A percentile compares a stretch with the other conserved stretches of the same genome.
Conservation (phyloP, 805 yeast species). For the Blastobotrys robertii region DNA sequence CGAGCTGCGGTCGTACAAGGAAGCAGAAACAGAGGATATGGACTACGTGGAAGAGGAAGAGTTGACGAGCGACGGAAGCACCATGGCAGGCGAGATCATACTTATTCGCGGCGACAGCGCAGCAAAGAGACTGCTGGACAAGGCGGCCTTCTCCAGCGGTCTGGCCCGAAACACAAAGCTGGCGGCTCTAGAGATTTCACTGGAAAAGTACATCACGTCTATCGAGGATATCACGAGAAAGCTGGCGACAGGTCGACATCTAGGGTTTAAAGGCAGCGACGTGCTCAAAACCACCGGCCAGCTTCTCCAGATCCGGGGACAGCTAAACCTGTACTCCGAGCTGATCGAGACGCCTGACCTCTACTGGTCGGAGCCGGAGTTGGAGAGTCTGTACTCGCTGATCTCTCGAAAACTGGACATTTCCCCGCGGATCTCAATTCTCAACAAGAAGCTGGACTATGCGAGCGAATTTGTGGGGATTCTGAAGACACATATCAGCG, state of each 20-base stretch:
- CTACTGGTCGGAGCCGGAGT: constrained; percentile 85
- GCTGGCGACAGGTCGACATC: constrained; percentile 48
- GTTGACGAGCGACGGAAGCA: constrained; percentile 20
- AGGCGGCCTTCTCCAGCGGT: constrained; percentile 84
- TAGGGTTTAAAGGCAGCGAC: constrained; percentile 40
- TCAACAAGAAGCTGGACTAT: constrained; percentile 81
- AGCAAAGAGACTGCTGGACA: constrained; percentile 52
- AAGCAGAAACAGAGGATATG: constrained; percentile 74
- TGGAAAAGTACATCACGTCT: constrained; percentile 57
- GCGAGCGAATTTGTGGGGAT: constrained; percentile 84
- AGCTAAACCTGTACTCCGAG: constrained; percentile 76
- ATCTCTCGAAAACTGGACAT: constrained; percentile 69
- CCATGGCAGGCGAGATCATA: constrained; percentile 61
- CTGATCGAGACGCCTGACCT: constrained; percentile 86
- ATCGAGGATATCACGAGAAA: constrained; percentile 58
- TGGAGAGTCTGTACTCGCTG: constrained; percentile 65
- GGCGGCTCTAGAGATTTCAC: constrained; percentile 63
- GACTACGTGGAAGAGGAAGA: constrained; percentile 50
- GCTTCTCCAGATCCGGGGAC: constrained; percentile 67
- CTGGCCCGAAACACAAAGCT: constrained; percentile 77
- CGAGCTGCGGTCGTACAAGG: constrained; percentile 37
- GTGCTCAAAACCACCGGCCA: constrained; percentile 64
- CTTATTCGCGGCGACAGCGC: constrained; percentile 44
- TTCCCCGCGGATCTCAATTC: constrained; percentile 61
- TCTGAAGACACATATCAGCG: constrained; percentile 61